Evolutionary conservation across 2,329 filamentous ascomycete genomes (phyloP), one percentile per base, ranked within the genome.

Genomic region (Fusarium foetens): DNA sequence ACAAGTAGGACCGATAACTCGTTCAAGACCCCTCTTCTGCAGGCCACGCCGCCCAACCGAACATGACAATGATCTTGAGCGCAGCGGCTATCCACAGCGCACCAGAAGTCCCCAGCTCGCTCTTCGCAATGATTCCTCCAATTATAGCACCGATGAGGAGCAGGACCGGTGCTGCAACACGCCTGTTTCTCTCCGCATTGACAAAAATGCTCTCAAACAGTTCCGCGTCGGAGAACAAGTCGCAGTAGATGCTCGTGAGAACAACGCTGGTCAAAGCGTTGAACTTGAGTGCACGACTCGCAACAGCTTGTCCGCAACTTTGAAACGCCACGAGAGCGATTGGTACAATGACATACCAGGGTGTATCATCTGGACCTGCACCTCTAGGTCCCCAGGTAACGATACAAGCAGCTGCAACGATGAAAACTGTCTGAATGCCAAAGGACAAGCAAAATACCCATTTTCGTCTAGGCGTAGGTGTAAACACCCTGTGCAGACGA

Each of bases 191-290:
- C 77, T 88, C 86, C 10, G 79, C 79, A 65, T 89, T 89, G 43
- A 78, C 69, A 13, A 77, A 52, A 2, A 80, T 21, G 38, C 67
- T 65, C 53, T 70, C 79, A 39, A 89, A 86, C 7, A 89, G 75
- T 29, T 85, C 80, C 36, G 83, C 81, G 63, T 94, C 92, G 3
- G 90, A 92, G 74, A 94, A 94, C 25, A 95, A 78, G 79, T 95
- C 93, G 78, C 92, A 94, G 83, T 95, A 95, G 69, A 93, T 90
- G 78, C 92, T 94, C 2, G 93, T 95, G 66, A 96, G 81, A 6
- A 95, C 93, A 21, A 94, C 93, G 68, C 91, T 94, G 0, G 93
- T 94, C 25, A 95, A 82, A 5, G 90, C 89, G 64, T 90, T 90
- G 77, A 91, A 92, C 75, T 90, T 87, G 66, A 95, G 81, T 0